Evolutionary conservation across 2,329 filamentous ascomycete genomes (phyloP).

Genomic region (Hypoxylon sp.): DNA sequence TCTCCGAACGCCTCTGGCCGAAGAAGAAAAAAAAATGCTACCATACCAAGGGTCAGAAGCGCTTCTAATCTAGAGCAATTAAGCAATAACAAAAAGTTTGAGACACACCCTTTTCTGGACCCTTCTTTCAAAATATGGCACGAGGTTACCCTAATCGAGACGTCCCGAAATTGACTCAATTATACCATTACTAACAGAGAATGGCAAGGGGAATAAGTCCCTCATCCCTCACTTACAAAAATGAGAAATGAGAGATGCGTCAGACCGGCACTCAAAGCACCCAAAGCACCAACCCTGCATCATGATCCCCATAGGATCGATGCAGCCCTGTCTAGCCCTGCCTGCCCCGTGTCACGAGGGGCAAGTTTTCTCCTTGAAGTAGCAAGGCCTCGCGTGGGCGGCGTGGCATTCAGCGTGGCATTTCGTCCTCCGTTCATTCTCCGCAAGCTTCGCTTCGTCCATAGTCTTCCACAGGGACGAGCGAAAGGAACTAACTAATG

Average conservation of each 20-base stretch:
- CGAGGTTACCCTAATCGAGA: constrained; percentile 19
- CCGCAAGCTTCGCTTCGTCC: constrained; percentile 12
- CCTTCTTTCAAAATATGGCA: constrained; percentile 21
- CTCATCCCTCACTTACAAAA: constrained; percentile 34
- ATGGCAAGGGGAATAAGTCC: constrained; percentile 30
- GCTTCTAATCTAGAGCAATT: constrained; percentile 15
- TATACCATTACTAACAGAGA: constrained; percentile 7
- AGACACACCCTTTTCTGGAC: constrained; percentile 13
- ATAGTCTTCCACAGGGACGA: constrained; percentile 7
- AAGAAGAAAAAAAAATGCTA: constrained; percentile 35
- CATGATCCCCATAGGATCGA: constrained; percentile 32
- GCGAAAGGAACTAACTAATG: constrained; percentile 5
- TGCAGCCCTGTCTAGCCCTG: constrained; percentile 44
- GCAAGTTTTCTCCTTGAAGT: constrained; percentile 14
- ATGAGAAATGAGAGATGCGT: constrained; percentile 2
- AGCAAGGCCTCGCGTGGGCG: constrained; percentile 26
- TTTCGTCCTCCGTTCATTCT: constrained; percentile 12
- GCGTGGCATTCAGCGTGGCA: constrained; percentile 13
- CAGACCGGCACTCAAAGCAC: constrained; percentile 8
- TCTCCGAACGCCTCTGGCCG: constrained; percentile 31
- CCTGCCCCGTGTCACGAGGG: constrained; percentile 30
- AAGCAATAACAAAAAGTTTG: constrained; percentile 16
- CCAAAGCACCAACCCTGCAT: constrained; percentile 21
- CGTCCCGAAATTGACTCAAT: constrained; percentile 29
- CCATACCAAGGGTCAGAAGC: constrained; percentile 24